Base-by-base conservation (phyloP, 2,329 filamentous ascomycete species). In the Periglandula ipomoeae region DNA sequence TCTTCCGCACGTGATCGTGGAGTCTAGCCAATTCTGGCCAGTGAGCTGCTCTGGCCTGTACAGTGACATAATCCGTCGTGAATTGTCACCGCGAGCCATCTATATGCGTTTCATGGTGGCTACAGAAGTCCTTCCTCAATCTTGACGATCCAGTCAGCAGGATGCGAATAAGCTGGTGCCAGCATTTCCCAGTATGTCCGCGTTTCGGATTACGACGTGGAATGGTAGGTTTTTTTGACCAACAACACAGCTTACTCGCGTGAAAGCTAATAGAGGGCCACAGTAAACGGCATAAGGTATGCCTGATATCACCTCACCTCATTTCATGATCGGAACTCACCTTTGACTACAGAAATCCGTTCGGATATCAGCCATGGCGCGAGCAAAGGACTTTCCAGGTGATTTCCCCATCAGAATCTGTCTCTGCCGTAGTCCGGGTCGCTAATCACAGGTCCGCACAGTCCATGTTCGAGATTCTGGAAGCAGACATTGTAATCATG, bases 381-480 rank as follows among this genome's bases (percentile, higher is more conserved):
- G 78, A 83, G 52, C 80, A 79, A 46, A 77, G 79, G 55, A 83
- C 80, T 2, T 89, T 86, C 58, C 75, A 84, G 66, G 85, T 85
- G 62, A 44, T 59, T 37, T 5, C 10, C 11, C 10, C 30, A 40
- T 17, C n/a, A 9, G 9, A 32, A 30, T 35, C 15, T 5, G 5
- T 24, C 30, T 24, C 17, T 19, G 35, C 27, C 35, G n/a, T 6
- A n/a, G 20, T 9, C 19, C 35, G n/a, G 11, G 5, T 30, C 23
- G 19, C 44, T 46, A 32, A 46, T 8, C 11, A 9, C 6, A 24
- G 8, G 5, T 10, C 15, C 30, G 38, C 44, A 2, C 51, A 88
- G 84, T 77, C 84, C 55, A 97, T 97, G 93, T 97, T 98, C 67
- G 87, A 95, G 56, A 87, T 85, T 39, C 77, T 98, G 6, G 87